A percentile compares a stretch with the other conserved stretches of the same genome.
Evolutionary conservation across 768 basidiomycete genomes (phyloP).

Genomic region (Nidularia pulvinata): DNA sequence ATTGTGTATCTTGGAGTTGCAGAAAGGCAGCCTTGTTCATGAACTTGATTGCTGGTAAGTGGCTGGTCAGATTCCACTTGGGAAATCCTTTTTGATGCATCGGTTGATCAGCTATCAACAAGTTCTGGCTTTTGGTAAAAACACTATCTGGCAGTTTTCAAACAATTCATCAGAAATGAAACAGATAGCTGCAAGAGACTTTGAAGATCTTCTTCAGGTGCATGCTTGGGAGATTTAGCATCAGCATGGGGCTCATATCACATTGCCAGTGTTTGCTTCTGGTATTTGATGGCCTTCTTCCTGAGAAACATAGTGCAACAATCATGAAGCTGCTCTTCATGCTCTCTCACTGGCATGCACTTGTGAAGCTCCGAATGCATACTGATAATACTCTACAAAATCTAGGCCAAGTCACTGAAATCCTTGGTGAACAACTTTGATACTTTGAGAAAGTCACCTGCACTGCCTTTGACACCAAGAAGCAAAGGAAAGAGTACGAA

Average conservation of each 20-base stretch:
- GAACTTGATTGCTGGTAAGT: background rate
- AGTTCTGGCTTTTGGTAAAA: background rate
- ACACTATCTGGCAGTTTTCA: slow-evolving; percentile 14
- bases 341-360: background rate
- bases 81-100: background rate
- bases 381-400: background rate
- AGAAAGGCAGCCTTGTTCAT: background rate
- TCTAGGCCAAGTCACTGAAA: background rate
- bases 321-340: background rate
- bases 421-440: background rate
- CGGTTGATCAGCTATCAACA: background rate
- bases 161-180: slow-evolving; percentile 17
- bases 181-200: slow-evolving; percentile 17
- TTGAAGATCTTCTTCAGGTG: slow-evolving; percentile 18
- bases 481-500: background rate
- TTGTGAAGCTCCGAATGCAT: background rate
- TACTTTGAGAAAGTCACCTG: background rate
- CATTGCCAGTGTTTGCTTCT: background rate
- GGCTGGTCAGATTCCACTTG: no score
- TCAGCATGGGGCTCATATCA: background rate
- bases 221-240: background rate
- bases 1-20: background rate
- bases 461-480: background rate
- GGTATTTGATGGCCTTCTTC: background rate
- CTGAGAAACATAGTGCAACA: background rate